Evolutionary conservation across 2,329 filamentous ascomycete species (phyloP).

Genomic region (Macrophomina tecta): DNA sequence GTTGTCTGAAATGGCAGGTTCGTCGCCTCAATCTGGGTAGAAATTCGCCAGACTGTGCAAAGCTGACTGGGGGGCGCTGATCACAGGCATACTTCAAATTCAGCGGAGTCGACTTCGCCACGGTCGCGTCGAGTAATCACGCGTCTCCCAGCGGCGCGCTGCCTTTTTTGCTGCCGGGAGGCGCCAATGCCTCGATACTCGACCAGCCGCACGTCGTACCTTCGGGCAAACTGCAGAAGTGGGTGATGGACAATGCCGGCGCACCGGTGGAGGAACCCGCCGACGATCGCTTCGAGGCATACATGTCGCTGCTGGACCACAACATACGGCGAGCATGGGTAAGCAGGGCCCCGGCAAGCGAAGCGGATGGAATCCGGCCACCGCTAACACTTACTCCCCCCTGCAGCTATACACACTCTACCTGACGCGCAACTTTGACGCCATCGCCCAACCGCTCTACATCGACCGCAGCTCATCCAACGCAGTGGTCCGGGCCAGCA

Average conservation of each 20-base stretch:
- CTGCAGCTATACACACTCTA: constrained; percentile 78
- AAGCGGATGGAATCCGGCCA: constrained; percentile 24
- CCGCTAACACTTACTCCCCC: background rate
- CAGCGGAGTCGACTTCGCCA: constrained; percentile 68
- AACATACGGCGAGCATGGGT: constrained; percentile 87
- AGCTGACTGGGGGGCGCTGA: constrained; percentile 4
- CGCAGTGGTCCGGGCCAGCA: constrained; percentile 65
- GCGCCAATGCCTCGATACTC: constrained; percentile 33
- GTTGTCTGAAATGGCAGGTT: constrained; percentile 96
- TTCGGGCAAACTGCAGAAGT: constrained; percentile 72
- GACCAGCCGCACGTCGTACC: constrained; percentile 56
- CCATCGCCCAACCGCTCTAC: constrained; percentile 75
- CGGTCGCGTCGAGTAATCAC: constrained; percentile 84
- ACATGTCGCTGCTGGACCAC: constrained; percentile 77
- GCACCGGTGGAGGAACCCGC: constrained; percentile 51
- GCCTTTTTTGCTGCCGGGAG: constrained; percentile 76
- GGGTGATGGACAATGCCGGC: constrained; percentile 59
- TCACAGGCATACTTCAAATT: constrained; percentile 83
- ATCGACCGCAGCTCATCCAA: constrained; percentile 67
- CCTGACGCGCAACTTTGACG: constrained; percentile 70
- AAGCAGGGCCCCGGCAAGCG: constrained; percentile 33
- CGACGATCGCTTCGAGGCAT: constrained; percentile 71
- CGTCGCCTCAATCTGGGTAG: background rate
- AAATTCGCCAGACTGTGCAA: background rate
- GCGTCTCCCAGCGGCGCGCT: constrained; percentile 87